Base-by-base conservation (phyloP, 441 rosid species). In the Eutrema salsugineum region DNA sequence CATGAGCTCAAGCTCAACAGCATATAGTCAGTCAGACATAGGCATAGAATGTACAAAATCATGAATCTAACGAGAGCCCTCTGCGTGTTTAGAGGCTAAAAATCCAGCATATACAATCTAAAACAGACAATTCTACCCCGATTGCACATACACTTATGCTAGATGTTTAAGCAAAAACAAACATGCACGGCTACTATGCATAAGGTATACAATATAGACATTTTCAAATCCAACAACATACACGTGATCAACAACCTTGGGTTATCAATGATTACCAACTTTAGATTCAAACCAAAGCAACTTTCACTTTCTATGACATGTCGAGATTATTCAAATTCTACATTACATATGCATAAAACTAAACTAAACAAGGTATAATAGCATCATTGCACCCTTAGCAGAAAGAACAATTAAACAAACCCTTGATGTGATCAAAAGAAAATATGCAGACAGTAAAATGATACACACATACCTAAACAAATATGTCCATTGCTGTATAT, bases 401-500 rank as follows among this genome's bases (percentile, higher is more conserved):
- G 17, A 15, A 39, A 51, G n/a, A 38, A 22, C 10, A 24, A 24
- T 7, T 11, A 38, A 38, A 24, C 30, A 40, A 55, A 28, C 43
- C 42, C 28, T 58, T 33, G 48, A 43, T 43, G 63, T 33, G 47
- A 51, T 42, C 11, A 49, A 30, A 66, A 49, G 32, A 51, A 38
- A 9, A 22, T 20, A 43, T 7, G 20, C 48, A 43, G 48, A 43
- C 4, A 33, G 6, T 10, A 17, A 56, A 35, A 33, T 8, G 19
- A 54, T 9, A 51, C n/a, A 36, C 15, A 11, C n/a, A 9, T 83
- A 87, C 92, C 92, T 77, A 87, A 84, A 71, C 92, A 87, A 79
- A 87, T 87, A 78, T 87, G 88, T 54, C 92, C 89, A 44, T 87
- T 87, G 89, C 92, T 87, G 78, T 85, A 87, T 68, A 87, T 87